Base-by-base conservation (phyloP, 179 eudicot species). In the Beta macrorhiza region DNA sequence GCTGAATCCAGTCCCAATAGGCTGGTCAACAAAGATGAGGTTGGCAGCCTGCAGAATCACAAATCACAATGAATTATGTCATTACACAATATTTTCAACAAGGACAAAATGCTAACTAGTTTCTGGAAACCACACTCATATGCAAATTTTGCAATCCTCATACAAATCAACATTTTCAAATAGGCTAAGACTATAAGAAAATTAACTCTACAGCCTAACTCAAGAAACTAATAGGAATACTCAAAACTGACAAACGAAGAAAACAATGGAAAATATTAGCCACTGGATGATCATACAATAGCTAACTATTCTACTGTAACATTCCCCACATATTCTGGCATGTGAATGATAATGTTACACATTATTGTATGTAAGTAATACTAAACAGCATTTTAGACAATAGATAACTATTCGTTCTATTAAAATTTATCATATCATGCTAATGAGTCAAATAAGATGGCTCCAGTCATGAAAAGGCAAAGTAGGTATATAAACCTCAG, bases 1-100 rank as follows among this genome's bases (percentile, higher is more conserved):
- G 82, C 97, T 93, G 80, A 93, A 93, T 57, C 97, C 97, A 25
- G 97, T 93, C 78, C 97, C 97, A 83, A 83, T 83, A 67, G 97
- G 97, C 83, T 91, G 94, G 78, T 93, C 95, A 76, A 93, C 93
- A 79, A 79, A 91, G 53, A 92, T 78, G 57, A 92, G 86, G 82
- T 91, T 93, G 67, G 97, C 89, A 59, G 81, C 90, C 97, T 93
- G 87, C 84, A 86, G 42, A 84, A 81, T 32, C 37, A 67, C 44
- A 22, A 64, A 81, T 45, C 37, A 67, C 29, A 22, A 71, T 14
- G 42, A 70, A 12, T 45, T 61, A n/a, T 52, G 57, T 53, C 5
- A 62, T 76, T 5, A 62, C 37, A 59, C 53, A 47, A 59, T 0
- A 61, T 13, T 13, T 62, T 45, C 58, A 45, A 64, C 15, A 19